Base-by-base conservation (phyloP, 1,284 basidiomycete genomes). In the Cryptococcus hybrid region DNA sequence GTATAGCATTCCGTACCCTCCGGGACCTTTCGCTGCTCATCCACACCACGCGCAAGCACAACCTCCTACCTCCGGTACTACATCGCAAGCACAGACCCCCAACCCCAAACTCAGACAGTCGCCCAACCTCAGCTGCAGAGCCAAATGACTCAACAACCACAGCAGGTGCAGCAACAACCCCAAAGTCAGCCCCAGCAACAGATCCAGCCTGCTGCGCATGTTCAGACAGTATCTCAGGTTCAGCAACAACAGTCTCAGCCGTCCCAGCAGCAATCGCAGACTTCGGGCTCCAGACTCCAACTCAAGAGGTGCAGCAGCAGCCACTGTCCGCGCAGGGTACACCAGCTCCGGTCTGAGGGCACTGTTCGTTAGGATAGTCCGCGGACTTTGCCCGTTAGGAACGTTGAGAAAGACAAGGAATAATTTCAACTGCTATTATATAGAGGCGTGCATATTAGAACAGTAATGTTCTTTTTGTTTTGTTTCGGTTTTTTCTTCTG, bases 71-170 rank as follows among this genome's bases (percentile, higher is more conserved):
- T 44, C 47, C 13, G 42, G 34, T 46, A 43, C 8, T 1, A 43
- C 47, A 51, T 24, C 15, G 9, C 13, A n/a, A 34, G 34, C 45
- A 5, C 49, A 50, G n/a, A 11, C 11, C 12, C 46, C 8, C 51
- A 52, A 36, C 40, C 46, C 9, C 53, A 47, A 40, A 36, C 35
- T 24, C 53, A 54, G 13, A 12, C 40, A 36, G 47, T 40, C 12
- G 30, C 30, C 30, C 30, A 30, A 30, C 30, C 30, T 30, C 54
- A 55, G 42, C 39, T 15, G 18, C 55, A 51, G 13, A 30, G 13
- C 6, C 42, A 49, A n/a, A 12, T 47, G 40, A 8, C 45, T 35
- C 46, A 45, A 15, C 56, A 54, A 43, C 53, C 45, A 37, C 46
- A 40, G 38, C 46, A 39, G 43, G 34, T 37, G 47, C 50, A 38